A percentile compares a stretch with the other conserved stretches of the same genome.
Evolutionary conservation across 2,329 filamentous ascomycete species (phyloP).

Genomic region (Ophiostoma australiae): DNA sequence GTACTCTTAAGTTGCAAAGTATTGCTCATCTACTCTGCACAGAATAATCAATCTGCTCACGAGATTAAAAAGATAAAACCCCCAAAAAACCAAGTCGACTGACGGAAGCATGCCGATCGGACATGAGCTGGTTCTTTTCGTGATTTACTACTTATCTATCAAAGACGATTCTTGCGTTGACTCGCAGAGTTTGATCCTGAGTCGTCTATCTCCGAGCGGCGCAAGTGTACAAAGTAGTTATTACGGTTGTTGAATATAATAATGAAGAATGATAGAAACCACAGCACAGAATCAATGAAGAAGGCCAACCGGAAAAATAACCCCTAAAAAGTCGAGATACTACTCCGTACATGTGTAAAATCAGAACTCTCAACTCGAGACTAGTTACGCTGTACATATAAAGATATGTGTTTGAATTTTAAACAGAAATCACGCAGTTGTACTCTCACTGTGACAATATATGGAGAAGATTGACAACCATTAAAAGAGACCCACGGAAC

Average conservation of each 20-base stretch:
- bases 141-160: neutral
- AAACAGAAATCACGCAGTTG: neutral
- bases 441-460: neutral
- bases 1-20: no score
- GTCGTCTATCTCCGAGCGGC: neutral
- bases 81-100: neutral
- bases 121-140: neutral
- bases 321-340: neutral
- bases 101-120: neutral
- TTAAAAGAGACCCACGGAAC: neutral
- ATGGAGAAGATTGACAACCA: neutral
- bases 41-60: neutral
- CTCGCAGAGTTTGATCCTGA: neutral
- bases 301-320: neutral
- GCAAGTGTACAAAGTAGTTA: neutral
- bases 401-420: no score
- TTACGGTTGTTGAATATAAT: neutral
- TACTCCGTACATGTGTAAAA: neutral
- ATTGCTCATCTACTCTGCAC: neutral
- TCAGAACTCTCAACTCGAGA: no score
- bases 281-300: no score
- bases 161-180: no score
- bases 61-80: neutral
- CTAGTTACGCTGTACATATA: no score
- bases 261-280: neutral